phyloP scores from a whole-genome alignment of 306 rosid genomes.

The Erythrophleum fordii region DNA sequence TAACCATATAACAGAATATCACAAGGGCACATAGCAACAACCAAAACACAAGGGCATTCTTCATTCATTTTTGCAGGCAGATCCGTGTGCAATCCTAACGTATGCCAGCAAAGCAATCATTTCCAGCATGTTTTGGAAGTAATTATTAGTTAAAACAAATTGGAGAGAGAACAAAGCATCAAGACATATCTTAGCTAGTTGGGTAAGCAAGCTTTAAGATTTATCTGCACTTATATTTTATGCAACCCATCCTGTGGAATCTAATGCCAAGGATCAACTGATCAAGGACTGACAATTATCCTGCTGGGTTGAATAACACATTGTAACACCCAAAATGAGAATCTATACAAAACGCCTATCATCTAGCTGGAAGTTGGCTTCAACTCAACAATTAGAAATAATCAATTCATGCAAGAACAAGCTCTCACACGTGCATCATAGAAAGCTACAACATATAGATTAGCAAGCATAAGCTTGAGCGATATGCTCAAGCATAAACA shows the following conservation, averaged over 20 bases:
- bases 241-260: slow-evolving; percentile 14
- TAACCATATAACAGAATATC: slow-evolving; percentile 15
- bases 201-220: background rate
- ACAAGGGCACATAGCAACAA: background rate
- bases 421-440: slow-evolving; percentile 12
- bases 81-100: background rate
- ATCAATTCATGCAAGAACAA: background rate
- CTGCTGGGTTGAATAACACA: background rate
- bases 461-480: background rate
- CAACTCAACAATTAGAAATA: slow-evolving; percentile 1
- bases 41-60: background rate
- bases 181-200: background rate
- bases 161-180: background rate
- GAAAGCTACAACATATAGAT: background rate
- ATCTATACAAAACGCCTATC: background rate
- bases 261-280: background rate
- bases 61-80: background rate
- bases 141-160: background rate
- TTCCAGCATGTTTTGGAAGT: slow-evolving; percentile 1
- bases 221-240: background rate
- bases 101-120: slow-evolving; percentile 18
- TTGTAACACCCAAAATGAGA: slow-evolving; percentile 1
- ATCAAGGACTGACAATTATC: background rate
- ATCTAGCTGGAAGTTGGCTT: slow-evolving; percentile 19
- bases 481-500: slow-evolving; percentile 9